Evolutionary conservation across 768 basidiomycete genomes (phyloP).

Genomic region (Pleurotus ostreatus): DNA sequence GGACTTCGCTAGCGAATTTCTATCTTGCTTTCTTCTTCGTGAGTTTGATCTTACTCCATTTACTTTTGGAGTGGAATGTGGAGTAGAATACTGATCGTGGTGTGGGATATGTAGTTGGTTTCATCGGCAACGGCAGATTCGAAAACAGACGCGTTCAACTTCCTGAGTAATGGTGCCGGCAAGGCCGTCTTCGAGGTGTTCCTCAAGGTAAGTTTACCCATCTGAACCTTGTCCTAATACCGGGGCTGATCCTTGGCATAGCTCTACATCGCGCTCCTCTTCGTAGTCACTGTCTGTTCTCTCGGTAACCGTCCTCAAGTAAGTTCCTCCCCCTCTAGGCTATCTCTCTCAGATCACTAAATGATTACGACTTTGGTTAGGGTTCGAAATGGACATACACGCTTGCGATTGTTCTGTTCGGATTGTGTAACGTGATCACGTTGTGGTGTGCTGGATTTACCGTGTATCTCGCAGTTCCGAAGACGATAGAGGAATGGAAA

Average conservation of each 20-base stretch:
- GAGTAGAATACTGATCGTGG: slow-evolving; percentile 7
- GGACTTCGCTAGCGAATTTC: slow-evolving; percentile 92
- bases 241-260: not conserved
- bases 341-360: not conserved
- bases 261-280: slow-evolving; percentile 82
- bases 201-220: slow-evolving; percentile 30
- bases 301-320: slow-evolving; percentile 86
- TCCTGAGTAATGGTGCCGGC: slow-evolving; percentile 70
- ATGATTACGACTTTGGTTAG: slow-evolving; percentile 21
- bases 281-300: slow-evolving; percentile 80
- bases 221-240: too few species aligned
- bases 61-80: not conserved
- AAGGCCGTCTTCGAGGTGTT: slow-evolving; percentile 74
- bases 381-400: slow-evolving; percentile 87
- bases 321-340: not conserved
- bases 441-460: slow-evolving; percentile 91
- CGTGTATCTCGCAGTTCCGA: slow-evolving; percentile 80
- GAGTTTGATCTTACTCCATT: slow-evolving; percentile 27
- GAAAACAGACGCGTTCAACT: slow-evolving; percentile 72
- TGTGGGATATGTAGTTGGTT: slow-evolving; percentile 50
- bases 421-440: slow-evolving; percentile 72
- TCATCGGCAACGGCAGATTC: slow-evolving; percentile 66
- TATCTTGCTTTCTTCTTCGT: slow-evolving; percentile 95
- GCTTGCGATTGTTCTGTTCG: slow-evolving; percentile 73
- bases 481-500: slow-evolving; percentile 72